phyloP scores from a whole-genome alignment of 495 filamentous ascomycete genomes.

The Podospora tetraspora region DNA sequence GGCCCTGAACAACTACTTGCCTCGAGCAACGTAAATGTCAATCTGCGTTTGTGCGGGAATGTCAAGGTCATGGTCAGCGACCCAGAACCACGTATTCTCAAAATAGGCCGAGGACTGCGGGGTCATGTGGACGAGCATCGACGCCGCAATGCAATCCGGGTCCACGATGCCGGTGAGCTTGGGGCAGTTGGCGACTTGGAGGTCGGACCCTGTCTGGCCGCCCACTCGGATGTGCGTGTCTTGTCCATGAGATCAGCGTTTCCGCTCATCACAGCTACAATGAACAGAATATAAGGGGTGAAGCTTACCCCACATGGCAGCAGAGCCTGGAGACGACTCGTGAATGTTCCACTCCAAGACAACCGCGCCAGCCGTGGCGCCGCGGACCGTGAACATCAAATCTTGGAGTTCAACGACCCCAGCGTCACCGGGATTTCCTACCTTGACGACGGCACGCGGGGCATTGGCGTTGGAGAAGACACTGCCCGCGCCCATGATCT shows the following conservation, averaged over 20 bases:
- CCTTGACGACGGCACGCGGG: constrained; percentile 61
- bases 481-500: constrained; percentile 36
- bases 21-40: too few species aligned
- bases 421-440: constrained; percentile 60
- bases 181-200: constrained; percentile 67
- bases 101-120: constrained; percentile 65
- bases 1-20: too few species aligned
- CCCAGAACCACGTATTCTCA: constrained; percentile 94
- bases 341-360: constrained; percentile 84
- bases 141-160: constrained; percentile 61
- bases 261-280: too few species aligned
- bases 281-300: too few species aligned
- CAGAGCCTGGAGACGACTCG: constrained; percentile 27
- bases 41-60: constrained; percentile 42
- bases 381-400: constrained; percentile 40
- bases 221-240: constrained; percentile 84
- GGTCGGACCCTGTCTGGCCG: constrained; percentile 68
- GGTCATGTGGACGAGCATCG: constrained; percentile 77
- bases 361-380: constrained; percentile 46
- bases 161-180: constrained; percentile 45
- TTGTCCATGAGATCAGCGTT: constrained; percentile 25
- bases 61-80: constrained; percentile 76
- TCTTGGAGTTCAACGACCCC: constrained; percentile 56
- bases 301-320: too few species aligned
- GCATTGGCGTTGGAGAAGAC: constrained; percentile 51